Base-by-base conservation (phyloP, 768 basidiomycete species). In the Paxillus rubicundulus region DNA sequence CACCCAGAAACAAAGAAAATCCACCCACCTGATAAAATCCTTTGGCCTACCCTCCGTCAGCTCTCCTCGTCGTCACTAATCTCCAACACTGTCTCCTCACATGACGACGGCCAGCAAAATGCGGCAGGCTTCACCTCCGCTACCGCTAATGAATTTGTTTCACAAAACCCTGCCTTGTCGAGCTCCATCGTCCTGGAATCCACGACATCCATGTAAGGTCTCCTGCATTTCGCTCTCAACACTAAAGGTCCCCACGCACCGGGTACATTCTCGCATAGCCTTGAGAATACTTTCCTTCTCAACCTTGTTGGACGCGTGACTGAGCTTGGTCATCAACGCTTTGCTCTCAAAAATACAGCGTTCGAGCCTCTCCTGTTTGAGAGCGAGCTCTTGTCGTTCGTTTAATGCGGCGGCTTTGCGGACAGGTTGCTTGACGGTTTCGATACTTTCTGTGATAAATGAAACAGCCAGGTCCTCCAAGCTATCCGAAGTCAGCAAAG, bases 381-480 rank as follows among this genome's bases (percentile, higher is more conserved):
- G 76, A 13, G 76, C 79, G 10, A 83, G 66, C 2, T 57, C 48
- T 47, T 61, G 53, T 57, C 50, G 73, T 73, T 48, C 14, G 28
- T 17, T 61, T 52, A 47, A 59, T 4, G 45, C 49, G 21, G 18
- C 47, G 3, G 56, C 7, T 45, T 61, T 59, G 18, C 39, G 21
- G 38, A 53, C 51, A 20, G 60, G 30, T 5, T 73, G 65, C 49
- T 74, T 70, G 40, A 70, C 63, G 9, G 72, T 73, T 63, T 80
- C 75, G 36, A 84, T 79, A 14, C 81, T 75, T 66, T 82, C 78
- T 0, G 77, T 73, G 52, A 85, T 84, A 57, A 85, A 81, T 0
- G 80, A 80, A 44, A 75, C 72, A 1, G 82, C 82, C 32, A 85
- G 67, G 44, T 81, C 77, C 36, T 82, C 81, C 33, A 83, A 59